phyloP scores from a whole-genome alignment of 495 filamentous ascomycete genomes.

The Podospora pseudoanserina region DNA sequence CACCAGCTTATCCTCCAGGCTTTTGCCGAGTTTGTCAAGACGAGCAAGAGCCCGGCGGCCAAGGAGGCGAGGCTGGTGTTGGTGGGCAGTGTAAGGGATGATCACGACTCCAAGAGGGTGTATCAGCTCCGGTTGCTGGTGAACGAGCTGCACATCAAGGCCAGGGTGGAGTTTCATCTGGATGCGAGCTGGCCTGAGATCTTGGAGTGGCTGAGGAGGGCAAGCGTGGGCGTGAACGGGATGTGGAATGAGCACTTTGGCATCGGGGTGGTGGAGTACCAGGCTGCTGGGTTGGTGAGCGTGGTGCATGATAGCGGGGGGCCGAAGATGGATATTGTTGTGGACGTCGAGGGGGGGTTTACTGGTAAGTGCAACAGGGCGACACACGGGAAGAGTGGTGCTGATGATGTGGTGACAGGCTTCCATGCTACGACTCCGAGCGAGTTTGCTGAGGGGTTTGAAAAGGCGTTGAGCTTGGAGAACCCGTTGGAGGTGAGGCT shows the following conservation, averaged over 20 bases:
- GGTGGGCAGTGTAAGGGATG: conserved; percentile 81
- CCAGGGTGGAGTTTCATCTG: conserved; percentile 77
- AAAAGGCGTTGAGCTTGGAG: conserved; percentile 65
- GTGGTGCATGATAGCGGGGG: conserved; percentile 92
- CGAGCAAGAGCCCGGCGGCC: conserved; percentile 34
- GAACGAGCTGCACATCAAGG: conserved; percentile 81
- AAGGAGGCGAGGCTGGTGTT: conserved; percentile 67
- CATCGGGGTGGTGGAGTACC: conserved; percentile 97
- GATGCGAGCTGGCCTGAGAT: conserved; percentile 87
- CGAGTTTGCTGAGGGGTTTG: conserved; percentile 76
- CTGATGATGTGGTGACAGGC: conserved; percentile 42
- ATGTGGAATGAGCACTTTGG: conserved; percentile 99
- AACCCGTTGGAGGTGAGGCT: conserved; percentile 63
- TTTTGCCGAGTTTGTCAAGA: conserved; percentile 66
- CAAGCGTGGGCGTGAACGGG: conserved; percentile 84
- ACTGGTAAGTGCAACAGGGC: conserved; percentile 54
- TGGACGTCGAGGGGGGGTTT: conserved; percentile 66
- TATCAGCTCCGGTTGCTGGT: conserved; percentile 86
- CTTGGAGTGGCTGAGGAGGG: conserved; percentile 65
- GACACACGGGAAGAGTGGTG: background rate
- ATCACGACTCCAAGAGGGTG: conserved; percentile 78
- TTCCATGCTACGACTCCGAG: conserved; percentile 74
- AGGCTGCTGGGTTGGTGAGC: conserved; percentile 85
- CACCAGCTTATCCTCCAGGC: conserved; percentile 78
- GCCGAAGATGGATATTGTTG: conserved; percentile 88